phyloP scores from a whole-genome alignment of 2,329 filamentous ascomycete genomes.

The Fusarium brachygibbosum region DNA sequence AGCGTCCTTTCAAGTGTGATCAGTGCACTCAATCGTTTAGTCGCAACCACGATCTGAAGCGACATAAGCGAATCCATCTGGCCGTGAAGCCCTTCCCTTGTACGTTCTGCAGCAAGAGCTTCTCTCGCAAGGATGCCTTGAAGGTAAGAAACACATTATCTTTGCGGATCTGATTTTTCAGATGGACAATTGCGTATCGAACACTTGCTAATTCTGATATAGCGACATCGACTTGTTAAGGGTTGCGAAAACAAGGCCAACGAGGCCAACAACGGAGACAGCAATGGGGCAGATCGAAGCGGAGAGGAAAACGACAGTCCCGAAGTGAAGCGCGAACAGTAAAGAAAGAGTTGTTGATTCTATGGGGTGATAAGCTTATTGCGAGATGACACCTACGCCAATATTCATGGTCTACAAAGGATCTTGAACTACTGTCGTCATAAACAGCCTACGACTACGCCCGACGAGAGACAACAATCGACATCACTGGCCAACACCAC shows the following conservation, averaged over 20 bases:
- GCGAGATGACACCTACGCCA: slow-evolving; percentile 25
- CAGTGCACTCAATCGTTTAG: slow-evolving; percentile 95
- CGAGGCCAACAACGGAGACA: slow-evolving; percentile 46
- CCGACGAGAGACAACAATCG: slow-evolving; percentile 14
- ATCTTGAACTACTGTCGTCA: slow-evolving; percentile 1
- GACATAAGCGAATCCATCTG: slow-evolving; percentile 94
- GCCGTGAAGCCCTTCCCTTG: slow-evolving; percentile 97
- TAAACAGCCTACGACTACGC: slow-evolving; percentile 1
- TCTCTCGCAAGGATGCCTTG: slow-evolving; percentile 94
- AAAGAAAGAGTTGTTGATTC: slow-evolving; percentile 15
- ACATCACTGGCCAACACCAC: slow-evolving; percentile 8
- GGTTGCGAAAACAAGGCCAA: slow-evolving; percentile 64
- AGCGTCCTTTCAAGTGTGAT: slow-evolving; percentile 95
- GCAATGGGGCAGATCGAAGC: slow-evolving; percentile 41
- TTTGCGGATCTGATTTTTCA: neutral
- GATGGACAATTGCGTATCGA: neutral
- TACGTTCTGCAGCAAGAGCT: slow-evolving; percentile 92
- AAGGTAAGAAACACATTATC: slow-evolving; percentile 76
- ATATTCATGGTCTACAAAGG: slow-evolving; percentile 8
- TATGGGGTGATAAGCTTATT: slow-evolving; percentile 28
- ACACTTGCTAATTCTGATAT: slow-evolving; percentile 38
- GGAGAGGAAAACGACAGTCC: slow-evolving; percentile 46
- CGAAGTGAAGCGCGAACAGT: slow-evolving; percentile 45
- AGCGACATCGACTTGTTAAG: slow-evolving; percentile 75
- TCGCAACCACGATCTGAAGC: slow-evolving; percentile 94